These are phyloP conservation scores for Lasiosphaeriaceae sp. DNA, from an alignment of 495 filamentous ascomycete species.

Conservation along the genomic window DNA sequence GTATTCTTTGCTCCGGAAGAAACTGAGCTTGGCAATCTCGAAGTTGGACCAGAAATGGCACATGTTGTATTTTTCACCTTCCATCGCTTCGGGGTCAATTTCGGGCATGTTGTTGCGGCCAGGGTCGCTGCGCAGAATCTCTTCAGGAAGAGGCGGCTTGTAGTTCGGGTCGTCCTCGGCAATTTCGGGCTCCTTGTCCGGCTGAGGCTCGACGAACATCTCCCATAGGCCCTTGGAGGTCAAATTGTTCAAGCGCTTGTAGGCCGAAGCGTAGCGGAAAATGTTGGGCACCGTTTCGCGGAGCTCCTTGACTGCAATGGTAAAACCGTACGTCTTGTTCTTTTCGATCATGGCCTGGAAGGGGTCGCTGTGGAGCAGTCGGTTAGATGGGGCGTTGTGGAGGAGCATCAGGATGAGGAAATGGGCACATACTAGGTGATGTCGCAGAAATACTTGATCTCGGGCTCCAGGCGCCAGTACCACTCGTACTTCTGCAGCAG, in stretches of 20 bases:
- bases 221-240: slow-evolving; percentile 94
- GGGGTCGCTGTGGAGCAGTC: slow-evolving; percentile 63
- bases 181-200: slow-evolving; percentile 53
- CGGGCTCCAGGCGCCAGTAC: slow-evolving; percentile 99
- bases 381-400: slow-evolving; percentile 12
- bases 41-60: slow-evolving; percentile 99
- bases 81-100: slow-evolving; percentile 91
- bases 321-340: slow-evolving; percentile 99
- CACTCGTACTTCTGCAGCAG: slow-evolving; percentile 95
- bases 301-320: slow-evolving; percentile 97
- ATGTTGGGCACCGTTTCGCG: slow-evolving; percentile 98
- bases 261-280: slow-evolving; percentile 99
- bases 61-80: slow-evolving; percentile 98
- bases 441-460: slow-evolving; percentile 99
- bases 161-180: slow-evolving; percentile 43
- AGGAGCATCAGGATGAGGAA: background rate
- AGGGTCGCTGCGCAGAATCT: slow-evolving; percentile 74
- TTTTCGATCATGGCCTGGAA: slow-evolving; percentile 86
- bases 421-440: slow-evolving; percentile 83
- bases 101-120: slow-evolving; percentile 68
- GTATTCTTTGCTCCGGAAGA: slow-evolving; percentile 94
- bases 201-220: slow-evolving; percentile 85
- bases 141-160: slow-evolving; percentile 75
- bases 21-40: slow-evolving; percentile 91
- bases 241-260: slow-evolving; percentile 88